Conservation (phyloP, 441 rosid species). For the Pelargonium myrrhifolium region DNA sequence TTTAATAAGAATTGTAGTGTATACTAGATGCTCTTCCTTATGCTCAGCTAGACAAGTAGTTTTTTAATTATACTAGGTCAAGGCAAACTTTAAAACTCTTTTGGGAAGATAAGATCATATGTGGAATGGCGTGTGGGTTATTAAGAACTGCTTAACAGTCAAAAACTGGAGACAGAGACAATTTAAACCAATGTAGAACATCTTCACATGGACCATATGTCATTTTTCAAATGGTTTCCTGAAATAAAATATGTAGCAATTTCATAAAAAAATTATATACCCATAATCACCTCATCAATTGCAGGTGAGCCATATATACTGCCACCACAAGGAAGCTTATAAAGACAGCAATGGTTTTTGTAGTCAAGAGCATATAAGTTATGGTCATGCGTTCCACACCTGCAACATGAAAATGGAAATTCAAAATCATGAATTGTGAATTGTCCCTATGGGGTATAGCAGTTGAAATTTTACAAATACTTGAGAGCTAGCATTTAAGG, state of each 20-base stretch:
- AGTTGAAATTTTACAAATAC: neutral
- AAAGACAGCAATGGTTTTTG: constrained; percentile 51
- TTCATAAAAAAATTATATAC: constrained; percentile 3
- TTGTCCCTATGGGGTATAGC: neutral
- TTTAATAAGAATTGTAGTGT: neutral
- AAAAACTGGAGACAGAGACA: neutral
- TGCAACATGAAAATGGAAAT: constrained; percentile 22
- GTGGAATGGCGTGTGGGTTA: neutral
- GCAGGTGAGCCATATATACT: constrained; percentile 87
- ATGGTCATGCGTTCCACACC: constrained; percentile 96
- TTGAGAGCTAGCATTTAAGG: neutral
- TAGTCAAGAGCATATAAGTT: constrained; percentile 84
- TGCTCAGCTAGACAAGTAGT: neutral
- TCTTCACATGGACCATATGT: neutral
- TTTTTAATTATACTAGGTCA: neutral
- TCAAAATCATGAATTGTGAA: too few relatives aligned
- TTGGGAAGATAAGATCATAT: neutral
- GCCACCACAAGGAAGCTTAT: constrained; percentile 70
- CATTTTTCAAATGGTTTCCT: neutral
- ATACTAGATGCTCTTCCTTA: neutral
- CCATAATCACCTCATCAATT: constrained; percentile 65
- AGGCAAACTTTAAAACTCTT: neutral
- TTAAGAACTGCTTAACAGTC: neutral
- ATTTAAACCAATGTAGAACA: neutral
- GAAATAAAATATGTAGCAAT: constrained; percentile 4